Evolutionary conservation across 495 filamentous ascomycete genomes (phyloP), one percentile per base, ranked within the genome.

Genomic region (Hypoxylon fragiforme): DNA sequence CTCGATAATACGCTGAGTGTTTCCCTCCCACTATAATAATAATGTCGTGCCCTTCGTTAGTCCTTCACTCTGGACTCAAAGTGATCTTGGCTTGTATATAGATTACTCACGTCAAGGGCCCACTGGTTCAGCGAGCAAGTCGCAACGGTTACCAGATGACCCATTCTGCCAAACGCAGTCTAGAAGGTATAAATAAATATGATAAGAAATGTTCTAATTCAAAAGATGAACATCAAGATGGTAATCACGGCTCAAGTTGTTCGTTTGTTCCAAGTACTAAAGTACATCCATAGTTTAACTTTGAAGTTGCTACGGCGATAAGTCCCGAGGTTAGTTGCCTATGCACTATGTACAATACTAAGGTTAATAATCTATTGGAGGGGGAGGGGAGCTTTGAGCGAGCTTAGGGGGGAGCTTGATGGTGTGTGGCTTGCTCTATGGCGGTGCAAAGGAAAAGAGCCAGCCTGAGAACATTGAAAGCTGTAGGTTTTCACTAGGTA

Each of bases 91-190:
- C n/a, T n/a, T n/a, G n/a, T n/a, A n/a, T n/a, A n/a, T n/a, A n/a
- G n/a, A n/a, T n/a, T n/a, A 54, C 84, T 81, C 63, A 85, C 89
- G 59, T 94, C 90, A 1, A 92, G 79, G 36, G 81, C 81, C 86
- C 86, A 89, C 66, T 81, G 79, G 54, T 81, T 79, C 37, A 82
- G 64, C 30, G 62, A 70, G 62, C 79, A 76, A 8, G 71, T 75
- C 39, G 73, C 72, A 46, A 77, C 65, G n/a, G 73, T 74, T 12
- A 74, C 66, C 6, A 75, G 67, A 28, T 65, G 68, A 1, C 65
- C 68, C 67, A 69, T 67, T 37, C 9, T 28, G 4, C 4, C 24
- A 9, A 28, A 9, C 4, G 24, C n/a, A n/a, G n/a, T n/a, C n/a
- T n/a, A n/a, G n/a, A n/a, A n/a, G n/a, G n/a, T n/a, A n/a, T n/a